These are phyloP conservation scores for Hirschfeldia incana DNA, from an alignment of 345 rosid genomes.

Conservation along the genomic window DNA sequence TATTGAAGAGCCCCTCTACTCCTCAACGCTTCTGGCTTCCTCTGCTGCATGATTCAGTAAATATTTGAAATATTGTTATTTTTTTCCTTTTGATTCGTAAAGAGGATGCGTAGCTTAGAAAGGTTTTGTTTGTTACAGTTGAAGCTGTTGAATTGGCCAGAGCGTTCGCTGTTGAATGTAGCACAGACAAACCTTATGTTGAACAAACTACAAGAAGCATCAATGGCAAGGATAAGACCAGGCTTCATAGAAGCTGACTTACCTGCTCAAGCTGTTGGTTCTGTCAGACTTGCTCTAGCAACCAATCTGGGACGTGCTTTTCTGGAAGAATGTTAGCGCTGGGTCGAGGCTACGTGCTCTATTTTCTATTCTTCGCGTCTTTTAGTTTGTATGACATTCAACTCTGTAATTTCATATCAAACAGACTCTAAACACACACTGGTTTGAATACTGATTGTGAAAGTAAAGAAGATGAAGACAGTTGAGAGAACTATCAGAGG, in stretches of 20 bases:
- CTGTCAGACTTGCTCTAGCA: conserved; percentile 81
- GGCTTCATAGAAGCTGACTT: conserved; percentile 61
- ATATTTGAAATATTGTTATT: conserved; percentile 5
- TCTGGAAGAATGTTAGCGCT: conserved; percentile 53
- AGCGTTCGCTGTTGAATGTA: conserved; percentile 63
- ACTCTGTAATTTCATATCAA: conserved; percentile 2
- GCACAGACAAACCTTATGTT: conserved; percentile 68
- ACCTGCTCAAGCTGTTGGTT: conserved; percentile 60
- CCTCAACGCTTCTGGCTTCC: conserved; percentile 95
- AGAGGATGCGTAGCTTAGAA: not conserved
- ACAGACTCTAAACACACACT: not conserved
- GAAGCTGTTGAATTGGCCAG: conserved; percentile 78
- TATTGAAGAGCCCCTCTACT: conserved; percentile 85
- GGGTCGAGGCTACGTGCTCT: not conserved
- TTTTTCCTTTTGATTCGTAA: not conserved
- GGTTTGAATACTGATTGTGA: too few relatives aligned
- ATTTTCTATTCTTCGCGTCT: not conserved
- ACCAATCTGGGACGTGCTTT: conserved; percentile 84
- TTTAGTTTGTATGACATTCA: not conserved
- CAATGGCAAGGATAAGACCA: conserved; percentile 71
- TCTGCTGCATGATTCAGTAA: conserved; percentile 84
- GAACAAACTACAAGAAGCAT: conserved; percentile 81
- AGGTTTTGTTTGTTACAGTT: conserved; percentile 43
- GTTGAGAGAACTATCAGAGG: too few relatives aligned
- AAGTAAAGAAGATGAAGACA: too few relatives aligned